Conservation (phyloP, 495 filamentous ascomycete genomes). For the Aspergillus nidulans region DNA sequence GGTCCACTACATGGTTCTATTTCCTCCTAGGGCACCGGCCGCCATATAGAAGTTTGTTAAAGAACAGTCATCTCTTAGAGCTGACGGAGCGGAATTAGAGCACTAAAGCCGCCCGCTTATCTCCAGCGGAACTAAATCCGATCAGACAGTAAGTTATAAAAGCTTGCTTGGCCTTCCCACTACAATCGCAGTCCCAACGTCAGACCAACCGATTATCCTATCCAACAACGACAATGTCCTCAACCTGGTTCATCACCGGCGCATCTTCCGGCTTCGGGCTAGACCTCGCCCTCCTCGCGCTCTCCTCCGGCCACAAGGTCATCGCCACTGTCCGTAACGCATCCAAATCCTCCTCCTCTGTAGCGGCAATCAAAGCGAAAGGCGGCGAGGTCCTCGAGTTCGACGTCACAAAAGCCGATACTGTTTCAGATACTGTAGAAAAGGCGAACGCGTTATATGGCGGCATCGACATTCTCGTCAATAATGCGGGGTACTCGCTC, state of each 20-base stretch:
- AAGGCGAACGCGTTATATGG: neutral
- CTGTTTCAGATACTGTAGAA: neutral
- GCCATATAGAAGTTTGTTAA: no score
- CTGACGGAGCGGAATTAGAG: no score
- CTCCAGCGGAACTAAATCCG: no score
- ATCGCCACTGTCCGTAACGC: constrained; percentile 49
- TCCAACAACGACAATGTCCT: constrained; percentile 1
- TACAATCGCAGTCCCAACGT: no score
- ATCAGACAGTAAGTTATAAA: no score
- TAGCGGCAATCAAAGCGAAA: constrained; percentile 10
- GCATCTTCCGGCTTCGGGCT: constrained; percentile 48
- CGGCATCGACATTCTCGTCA: constrained; percentile 5
- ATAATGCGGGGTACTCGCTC: constrained; percentile 7
- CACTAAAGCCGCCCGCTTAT: no score
- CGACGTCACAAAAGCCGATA: constrained; percentile 7
- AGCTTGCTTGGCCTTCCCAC: no score
- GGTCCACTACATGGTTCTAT: no score
- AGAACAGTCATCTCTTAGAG: no score
- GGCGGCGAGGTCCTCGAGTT: constrained; percentile 11
- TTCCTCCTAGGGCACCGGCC: no score
- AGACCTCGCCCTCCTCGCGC: constrained; percentile 38
- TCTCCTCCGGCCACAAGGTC: constrained; percentile 45
- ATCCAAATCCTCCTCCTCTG: constrained; percentile 26
- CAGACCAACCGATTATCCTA: no score
- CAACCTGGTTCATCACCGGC: constrained; percentile 47